These are phyloP conservation scores for Diversispora eburnea DNA, from an alignment of 192 early-diverging fungal genomes.

Conservation along the genomic window DNA sequence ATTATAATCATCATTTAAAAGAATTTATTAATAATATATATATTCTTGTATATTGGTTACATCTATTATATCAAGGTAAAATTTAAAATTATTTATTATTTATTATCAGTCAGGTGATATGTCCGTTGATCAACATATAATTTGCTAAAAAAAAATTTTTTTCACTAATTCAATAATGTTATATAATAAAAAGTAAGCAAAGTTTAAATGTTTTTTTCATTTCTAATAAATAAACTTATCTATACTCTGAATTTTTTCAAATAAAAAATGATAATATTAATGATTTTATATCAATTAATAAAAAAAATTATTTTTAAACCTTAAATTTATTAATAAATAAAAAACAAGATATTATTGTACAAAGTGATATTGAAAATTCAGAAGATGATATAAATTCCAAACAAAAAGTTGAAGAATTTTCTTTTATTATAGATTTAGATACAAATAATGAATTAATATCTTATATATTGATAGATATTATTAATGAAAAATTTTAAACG, in stretches of 20 bases:
- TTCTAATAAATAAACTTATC: background rate
- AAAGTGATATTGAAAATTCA: background rate
- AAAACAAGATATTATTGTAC: background rate
- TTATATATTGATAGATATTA: background rate
- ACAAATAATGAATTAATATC: background rate
- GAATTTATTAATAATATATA: too few species aligned
- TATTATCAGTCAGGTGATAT: too few species aligned
- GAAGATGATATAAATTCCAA: background rate
- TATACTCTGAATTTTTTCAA: background rate
- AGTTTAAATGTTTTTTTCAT: too few species aligned
- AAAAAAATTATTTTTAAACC: background rate
- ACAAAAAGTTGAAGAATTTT: background rate
- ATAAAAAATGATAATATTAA: background rate
- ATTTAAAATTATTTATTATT: too few species aligned
- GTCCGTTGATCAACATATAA: too few species aligned
- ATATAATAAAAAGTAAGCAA: too few species aligned
- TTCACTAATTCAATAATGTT: too few species aligned
- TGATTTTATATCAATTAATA: background rate
- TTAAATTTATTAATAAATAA: background rate
- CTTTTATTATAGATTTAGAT: background rate
- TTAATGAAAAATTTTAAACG: background rate
- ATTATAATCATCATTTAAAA: too few species aligned
- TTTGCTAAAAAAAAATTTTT: too few species aligned
- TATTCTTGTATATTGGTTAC: too few species aligned
- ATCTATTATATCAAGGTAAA: too few species aligned